phyloP scores from a whole-genome alignment of 441 rosid species.

The Arabidopsis lyrata region DNA sequence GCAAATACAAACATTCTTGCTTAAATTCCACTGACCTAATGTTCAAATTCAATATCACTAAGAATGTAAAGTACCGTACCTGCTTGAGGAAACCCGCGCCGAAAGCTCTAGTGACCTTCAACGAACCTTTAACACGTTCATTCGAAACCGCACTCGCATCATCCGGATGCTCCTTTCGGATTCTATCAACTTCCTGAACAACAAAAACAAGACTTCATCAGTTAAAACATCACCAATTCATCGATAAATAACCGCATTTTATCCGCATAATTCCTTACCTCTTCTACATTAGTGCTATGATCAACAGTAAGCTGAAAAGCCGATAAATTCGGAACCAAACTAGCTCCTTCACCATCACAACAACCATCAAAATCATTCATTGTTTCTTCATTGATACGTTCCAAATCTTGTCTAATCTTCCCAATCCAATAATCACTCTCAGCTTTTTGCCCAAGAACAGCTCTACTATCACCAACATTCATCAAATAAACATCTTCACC shows the following conservation, averaged over 20 bases:
- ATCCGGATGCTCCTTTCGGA: conserved; percentile 77
- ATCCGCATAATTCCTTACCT: conserved; percentile 49
- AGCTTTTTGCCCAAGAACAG: conserved; percentile 70
- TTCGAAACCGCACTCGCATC: conserved; percentile 72
- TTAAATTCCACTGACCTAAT: not conserved
- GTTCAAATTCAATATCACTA: conserved; percentile 21
- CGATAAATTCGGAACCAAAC: conserved; percentile 45
- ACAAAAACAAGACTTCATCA: conserved; percentile 14
- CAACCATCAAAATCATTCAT: conserved; percentile 65
- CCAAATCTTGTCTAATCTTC: conserved; percentile 72
- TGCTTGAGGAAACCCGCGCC: conserved; percentile 97
- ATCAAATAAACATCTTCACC: conserved; percentile 83
- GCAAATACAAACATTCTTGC: not conserved
- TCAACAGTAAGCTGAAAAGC: conserved; percentile 77
- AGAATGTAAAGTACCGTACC: conserved; percentile 64
- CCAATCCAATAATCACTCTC: conserved; percentile 73
- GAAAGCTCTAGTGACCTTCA: conserved; percentile 96
- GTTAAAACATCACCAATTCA: not conserved
- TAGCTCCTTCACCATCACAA: conserved; percentile 54
- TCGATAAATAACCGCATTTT: not conserved
- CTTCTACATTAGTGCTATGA: conserved; percentile 79
- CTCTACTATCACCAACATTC: conserved; percentile 93
- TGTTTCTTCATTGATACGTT: conserved; percentile 79
- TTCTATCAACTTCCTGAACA: conserved; percentile 85
- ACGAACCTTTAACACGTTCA: conserved; percentile 90